Evolutionary conservation across 768 basidiomycete species (phyloP).

Genomic region (Lentinula sp.): DNA sequence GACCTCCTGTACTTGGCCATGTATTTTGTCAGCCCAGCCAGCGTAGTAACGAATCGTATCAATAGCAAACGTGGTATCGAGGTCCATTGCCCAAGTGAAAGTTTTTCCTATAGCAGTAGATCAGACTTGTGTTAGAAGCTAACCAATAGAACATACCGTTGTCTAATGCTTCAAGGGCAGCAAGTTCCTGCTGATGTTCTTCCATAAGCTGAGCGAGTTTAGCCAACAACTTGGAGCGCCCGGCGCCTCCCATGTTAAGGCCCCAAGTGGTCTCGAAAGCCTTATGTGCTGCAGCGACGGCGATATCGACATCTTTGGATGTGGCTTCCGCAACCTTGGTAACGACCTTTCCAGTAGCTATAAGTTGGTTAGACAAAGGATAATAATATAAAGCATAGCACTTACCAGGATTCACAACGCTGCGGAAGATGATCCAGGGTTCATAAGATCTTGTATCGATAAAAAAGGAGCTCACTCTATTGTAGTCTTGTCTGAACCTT

Average conservation of each 20-base stretch:
- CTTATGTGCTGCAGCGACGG: slow-evolving; percentile 54
- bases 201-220: slow-evolving; percentile 46
- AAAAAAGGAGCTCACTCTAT: slow-evolving; percentile 48
- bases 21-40: slow-evolving; percentile 48
- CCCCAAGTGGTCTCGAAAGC: slow-evolving; percentile 34
- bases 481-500: slow-evolving; percentile 44
- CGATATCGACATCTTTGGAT: slow-evolving; percentile 55
- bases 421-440: slow-evolving; percentile 15
- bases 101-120: slow-evolving; percentile 15
- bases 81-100: slow-evolving; percentile 10
- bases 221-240: slow-evolving; percentile 31
- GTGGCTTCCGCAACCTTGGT: slow-evolving; percentile 47
- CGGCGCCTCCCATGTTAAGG: slow-evolving; percentile 26
- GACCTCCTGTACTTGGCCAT: slow-evolving; percentile 35
- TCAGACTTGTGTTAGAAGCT: background rate
- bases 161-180: slow-evolving; percentile 43
- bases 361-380: slow-evolving; percentile 10
- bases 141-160: slow-evolving; percentile 19
- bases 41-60: slow-evolving; percentile 39
- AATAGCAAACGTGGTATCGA: slow-evolving; percentile 19
- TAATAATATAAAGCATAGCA: background rate
- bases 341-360: slow-evolving; percentile 53
- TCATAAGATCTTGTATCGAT: slow-evolving; percentile 16
- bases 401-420: slow-evolving; percentile 43
- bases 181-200: slow-evolving; percentile 33